Evolutionary conservation across 2,329 filamentous ascomycete species (phyloP).

Genomic region (Claviceps sp.): DNA sequence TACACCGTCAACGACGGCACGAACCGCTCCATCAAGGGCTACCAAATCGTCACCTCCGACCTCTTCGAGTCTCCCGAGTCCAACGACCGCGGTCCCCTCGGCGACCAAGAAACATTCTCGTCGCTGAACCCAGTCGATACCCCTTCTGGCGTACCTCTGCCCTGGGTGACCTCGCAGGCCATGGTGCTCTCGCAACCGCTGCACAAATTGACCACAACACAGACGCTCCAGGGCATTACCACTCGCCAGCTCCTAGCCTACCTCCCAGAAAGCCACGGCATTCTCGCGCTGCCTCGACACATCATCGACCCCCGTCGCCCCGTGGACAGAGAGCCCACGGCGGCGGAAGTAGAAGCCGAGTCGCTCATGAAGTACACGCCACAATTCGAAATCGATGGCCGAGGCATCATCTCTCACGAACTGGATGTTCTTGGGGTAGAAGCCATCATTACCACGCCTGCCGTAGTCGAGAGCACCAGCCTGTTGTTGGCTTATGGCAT

Average conservation of each 20-base stretch:
- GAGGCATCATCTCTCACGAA: constrained; percentile 66
- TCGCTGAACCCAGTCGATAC: constrained; percentile 53
- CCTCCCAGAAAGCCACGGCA: constrained; percentile 56
- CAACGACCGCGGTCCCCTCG: constrained; percentile 75
- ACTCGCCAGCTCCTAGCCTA: constrained; percentile 70
- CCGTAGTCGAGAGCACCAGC: constrained; percentile 81
- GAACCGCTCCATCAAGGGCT: constrained; percentile 56
- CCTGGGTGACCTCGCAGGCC: constrained; percentile 65
- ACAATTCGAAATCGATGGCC: constrained; percentile 69
- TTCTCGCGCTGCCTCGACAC: constrained; percentile 66
- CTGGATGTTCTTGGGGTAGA: constrained; percentile 67
- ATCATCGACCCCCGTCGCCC: constrained; percentile 78
- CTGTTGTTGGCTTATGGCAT: constrained; percentile 77
- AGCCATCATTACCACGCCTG: constrained; percentile 60
- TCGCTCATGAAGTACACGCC: constrained; percentile 67
- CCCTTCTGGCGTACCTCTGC: constrained; percentile 44
- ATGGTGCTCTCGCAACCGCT: constrained; percentile 74
- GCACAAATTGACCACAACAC: constrained; percentile 65
- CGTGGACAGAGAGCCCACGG: constrained; percentile 67
- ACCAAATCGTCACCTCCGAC: constrained; percentile 76
- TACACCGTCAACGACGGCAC: constrained; percentile 42
- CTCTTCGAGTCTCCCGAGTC: constrained; percentile 75
- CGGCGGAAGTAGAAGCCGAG: constrained; percentile 64
- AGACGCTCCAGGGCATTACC: constrained; percentile 85
- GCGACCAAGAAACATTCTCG: constrained; percentile 58